Base-by-base conservation (phyloP, 208 protist species). In the Trypanosoma vivax region DNA sequence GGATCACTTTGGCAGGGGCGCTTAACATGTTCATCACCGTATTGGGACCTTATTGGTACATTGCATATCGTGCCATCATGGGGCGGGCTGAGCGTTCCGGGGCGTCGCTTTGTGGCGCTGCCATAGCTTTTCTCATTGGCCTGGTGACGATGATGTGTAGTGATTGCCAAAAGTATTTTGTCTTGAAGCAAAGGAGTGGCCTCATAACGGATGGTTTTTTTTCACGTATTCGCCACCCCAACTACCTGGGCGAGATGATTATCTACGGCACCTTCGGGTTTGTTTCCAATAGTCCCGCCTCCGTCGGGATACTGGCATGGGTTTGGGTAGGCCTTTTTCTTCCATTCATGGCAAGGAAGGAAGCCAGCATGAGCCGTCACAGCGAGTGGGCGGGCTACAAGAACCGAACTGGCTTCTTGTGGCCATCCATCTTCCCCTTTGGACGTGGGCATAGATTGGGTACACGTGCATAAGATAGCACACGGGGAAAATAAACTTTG, bases 171-270 rank as follows among this genome's bases (percentile, higher is more conserved):
- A 94, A 94, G 60, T 87, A 94, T 53, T 88, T 88, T 65, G 69
- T 80, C 1, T 69, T 94, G 31, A 54, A 74, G 31, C 54, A 74
- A 41, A 50, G 34, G 74, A 85, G 56, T 38, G 75, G 76, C 2
- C 74, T 94, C 13, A 90, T 94, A 31, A 94, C 80, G 0, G 66
- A 91, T 48, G 80, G 83, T 25, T 90, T 94, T 39, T 94, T 90
- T 55, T 66, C 76, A 6, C 75, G 68, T 16, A 73, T 84, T 6
- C 59, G 87, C 6, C 83, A 94, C 50, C 87, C 87, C 9, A 94
- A 94, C 38, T 94, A 94, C 42, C 71, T 94, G 10, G 87, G 87
- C 11, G 87, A 94, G 54, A 80, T 91, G 51, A 80, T 94, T 65
- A 85, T 94, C 49, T 94, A 94, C 49, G 80, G 80, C 19, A 75